Evolutionary conservation across 768 basidiomycete species (phyloP).

Genomic region (Tylopilus cervinicoccineus): DNA sequence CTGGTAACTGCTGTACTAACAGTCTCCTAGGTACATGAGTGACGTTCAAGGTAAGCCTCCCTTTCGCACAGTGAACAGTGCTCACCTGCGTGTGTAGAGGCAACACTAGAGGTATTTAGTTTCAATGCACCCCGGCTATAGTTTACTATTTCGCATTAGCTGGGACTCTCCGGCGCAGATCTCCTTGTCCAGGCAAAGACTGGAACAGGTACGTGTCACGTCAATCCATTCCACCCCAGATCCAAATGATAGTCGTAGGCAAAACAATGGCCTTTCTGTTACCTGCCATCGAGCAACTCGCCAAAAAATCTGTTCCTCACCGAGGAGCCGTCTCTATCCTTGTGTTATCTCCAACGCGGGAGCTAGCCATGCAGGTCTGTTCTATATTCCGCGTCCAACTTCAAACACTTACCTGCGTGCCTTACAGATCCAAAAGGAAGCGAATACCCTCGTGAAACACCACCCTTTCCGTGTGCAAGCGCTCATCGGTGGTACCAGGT

Average conservation of each 20-base stretch:
- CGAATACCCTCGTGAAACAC: slow-evolving; percentile 40
- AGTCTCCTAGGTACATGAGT: slow-evolving; percentile 37
- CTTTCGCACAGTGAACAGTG: background rate
- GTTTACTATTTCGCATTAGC: slow-evolving; percentile 21
- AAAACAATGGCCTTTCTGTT: slow-evolving; percentile 75
- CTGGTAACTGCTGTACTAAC: slow-evolving; percentile 14
- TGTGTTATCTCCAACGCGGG: slow-evolving; percentile 70
- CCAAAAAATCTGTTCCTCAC: slow-evolving; percentile 36
- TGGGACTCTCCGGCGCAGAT: slow-evolving; percentile 40
- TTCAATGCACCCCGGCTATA: background rate
- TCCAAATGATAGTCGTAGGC: slow-evolving; percentile 29
- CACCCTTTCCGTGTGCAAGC: slow-evolving; percentile 42
- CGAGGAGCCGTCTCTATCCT: slow-evolving; percentile 47
- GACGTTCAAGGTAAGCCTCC: slow-evolving; percentile 42
- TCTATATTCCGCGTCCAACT: background rate
- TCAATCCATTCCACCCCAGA: background rate
- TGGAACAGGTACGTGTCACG: slow-evolving; percentile 48
- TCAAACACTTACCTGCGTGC: slow-evolving; percentile 17
- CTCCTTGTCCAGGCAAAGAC: slow-evolving; percentile 54
- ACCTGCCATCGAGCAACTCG: slow-evolving; percentile 68
- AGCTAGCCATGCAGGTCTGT: slow-evolving; percentile 68
- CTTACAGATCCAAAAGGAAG: slow-evolving; percentile 60
- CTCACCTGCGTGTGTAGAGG: slow-evolving; percentile 24
- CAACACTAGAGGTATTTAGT: slow-evolving; percentile 36
- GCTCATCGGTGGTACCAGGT: slow-evolving; percentile 57